phyloP scores from a whole-genome alignment of 495 filamentous ascomycete genomes.

The Cercophora sp. region DNA sequence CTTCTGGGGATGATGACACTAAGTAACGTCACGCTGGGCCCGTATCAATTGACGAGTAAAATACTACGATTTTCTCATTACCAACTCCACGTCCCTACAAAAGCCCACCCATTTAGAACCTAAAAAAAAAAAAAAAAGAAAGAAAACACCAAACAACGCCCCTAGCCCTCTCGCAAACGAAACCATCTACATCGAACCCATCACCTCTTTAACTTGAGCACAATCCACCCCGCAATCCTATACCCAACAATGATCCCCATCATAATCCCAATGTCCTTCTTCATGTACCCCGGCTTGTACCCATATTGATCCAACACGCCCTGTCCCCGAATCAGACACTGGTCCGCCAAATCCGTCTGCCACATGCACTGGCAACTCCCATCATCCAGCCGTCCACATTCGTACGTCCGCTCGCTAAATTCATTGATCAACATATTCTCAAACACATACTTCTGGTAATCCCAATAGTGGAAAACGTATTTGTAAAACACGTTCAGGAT shows the following conservation, averaged over 20 bases:
- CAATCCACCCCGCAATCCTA: slow-evolving; percentile 52
- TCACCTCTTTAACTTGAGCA: slow-evolving; percentile 32
- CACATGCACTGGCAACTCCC: slow-evolving; percentile 66
- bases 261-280: slow-evolving; percentile 72
- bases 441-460: slow-evolving; percentile 82
- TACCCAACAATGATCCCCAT: slow-evolving; percentile 70
- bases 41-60: no score
- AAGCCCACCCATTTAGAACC: no score
- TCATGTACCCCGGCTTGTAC: slow-evolving; percentile 57
- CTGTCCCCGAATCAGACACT: slow-evolving; percentile 65
- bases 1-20: no score
- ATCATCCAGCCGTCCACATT: slow-evolving; percentile 39
- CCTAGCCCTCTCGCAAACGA: background rate
- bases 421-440: slow-evolving; percentile 91
- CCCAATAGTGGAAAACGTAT: slow-evolving; percentile 81
- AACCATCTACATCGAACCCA: background rate
- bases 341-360: slow-evolving; percentile 51
- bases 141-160: background rate
- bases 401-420: slow-evolving; percentile 59
- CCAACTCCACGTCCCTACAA: no score
- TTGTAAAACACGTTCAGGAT: slow-evolving; percentile 77
- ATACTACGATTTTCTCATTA: no score
- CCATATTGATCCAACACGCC: slow-evolving; percentile 65
- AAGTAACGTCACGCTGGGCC: no score
- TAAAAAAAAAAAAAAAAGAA: background rate